Base-by-base conservation (phyloP, 148 eudicot species). In the Polygonum aviculare region DNA sequence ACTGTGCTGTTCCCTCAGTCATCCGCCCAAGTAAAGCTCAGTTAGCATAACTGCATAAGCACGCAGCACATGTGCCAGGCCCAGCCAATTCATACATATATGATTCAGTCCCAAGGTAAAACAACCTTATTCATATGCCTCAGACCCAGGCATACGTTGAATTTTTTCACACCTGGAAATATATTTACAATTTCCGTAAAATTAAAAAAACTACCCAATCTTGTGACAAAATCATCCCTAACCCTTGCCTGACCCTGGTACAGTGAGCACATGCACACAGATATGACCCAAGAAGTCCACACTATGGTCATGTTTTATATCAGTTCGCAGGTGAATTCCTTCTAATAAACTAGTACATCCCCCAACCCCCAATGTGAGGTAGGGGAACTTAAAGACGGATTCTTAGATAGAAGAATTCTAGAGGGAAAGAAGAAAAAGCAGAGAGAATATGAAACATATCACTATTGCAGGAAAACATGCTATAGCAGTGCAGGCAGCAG, bases 401-500 rank as follows among this genome's bases (percentile, higher is more conserved):
- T 57, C 63, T 21, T 57, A 19, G 7, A 33, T 19, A 57, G 63
- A 22, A 8, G 33, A 21, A 22, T 26, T 26, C 31, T 26, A 26
- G 31, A 26, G 31, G 0, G 31, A 57, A 19, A 3, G 0, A 57
- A 8, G n/a, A n/a, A 57, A 57, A 57, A 14, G 15, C 31, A 69
- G 55, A 72, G 48, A n/a, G 48, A 35, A 39, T 18, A 19, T 18
- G 40, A 39, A 44, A 70, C 12, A 39, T 70, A 10, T 4, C 14
- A 39, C 73, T 70, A 39, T 40, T 70, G 62, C 5, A 19, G 22
- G 60, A 54, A 54, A 4, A 69, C 36, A 33, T 35, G 47, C 21
- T 69, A 39, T 39, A 14, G 38, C 45, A 74, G 45, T 57, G 9
- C 21, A 44, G 75, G 78, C 59, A 65, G 57, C 41, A 78, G 21